A percentile compares a stretch with the other conserved stretches of the same genome.
Evolutionary conservation across 2,329 filamentous ascomycete genomes (phyloP).

Genomic region (Trichoderma semiorbis): DNA sequence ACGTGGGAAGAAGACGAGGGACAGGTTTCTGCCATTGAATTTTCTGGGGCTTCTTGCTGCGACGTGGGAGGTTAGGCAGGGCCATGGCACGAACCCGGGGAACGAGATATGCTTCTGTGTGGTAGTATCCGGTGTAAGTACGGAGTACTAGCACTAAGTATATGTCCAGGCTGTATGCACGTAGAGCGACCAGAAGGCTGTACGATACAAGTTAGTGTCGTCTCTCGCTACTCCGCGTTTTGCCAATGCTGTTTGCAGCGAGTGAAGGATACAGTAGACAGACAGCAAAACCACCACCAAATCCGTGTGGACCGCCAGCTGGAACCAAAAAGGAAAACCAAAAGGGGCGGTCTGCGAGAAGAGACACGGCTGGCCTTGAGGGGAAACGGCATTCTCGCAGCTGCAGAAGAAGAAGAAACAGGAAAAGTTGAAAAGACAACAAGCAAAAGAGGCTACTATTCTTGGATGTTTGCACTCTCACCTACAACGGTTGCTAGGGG

Average conservation of each 20-base stretch:
- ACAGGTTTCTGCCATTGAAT: neutral
- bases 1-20: constrained; percentile 2
- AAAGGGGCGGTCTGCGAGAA: constrained; percentile 18
- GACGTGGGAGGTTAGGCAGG: neutral
- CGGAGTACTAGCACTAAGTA: neutral
- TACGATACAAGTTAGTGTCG: neutral
- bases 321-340: neutral
- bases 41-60: neutral
- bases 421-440: neutral
- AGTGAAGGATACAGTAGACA: neutral
- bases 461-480: neutral
- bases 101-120: neutral
- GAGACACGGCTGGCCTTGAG: neutral
- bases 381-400: neutral
- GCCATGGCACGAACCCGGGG: neutral
- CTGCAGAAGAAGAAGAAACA: neutral
- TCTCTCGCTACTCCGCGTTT: neutral
- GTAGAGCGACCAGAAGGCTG: neutral
- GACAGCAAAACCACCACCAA: neutral
- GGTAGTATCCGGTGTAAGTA: neutral
- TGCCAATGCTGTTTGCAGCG: neutral
- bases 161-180: neutral
- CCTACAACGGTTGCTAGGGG: constrained; percentile 3
- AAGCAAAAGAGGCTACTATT: neutral
- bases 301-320: neutral